A percentile compares a stretch with the other conserved stretches of the same genome.
phyloP scores from a whole-genome alignment of 768 basidiomycete species.

The Lentinula sp. region DNA sequence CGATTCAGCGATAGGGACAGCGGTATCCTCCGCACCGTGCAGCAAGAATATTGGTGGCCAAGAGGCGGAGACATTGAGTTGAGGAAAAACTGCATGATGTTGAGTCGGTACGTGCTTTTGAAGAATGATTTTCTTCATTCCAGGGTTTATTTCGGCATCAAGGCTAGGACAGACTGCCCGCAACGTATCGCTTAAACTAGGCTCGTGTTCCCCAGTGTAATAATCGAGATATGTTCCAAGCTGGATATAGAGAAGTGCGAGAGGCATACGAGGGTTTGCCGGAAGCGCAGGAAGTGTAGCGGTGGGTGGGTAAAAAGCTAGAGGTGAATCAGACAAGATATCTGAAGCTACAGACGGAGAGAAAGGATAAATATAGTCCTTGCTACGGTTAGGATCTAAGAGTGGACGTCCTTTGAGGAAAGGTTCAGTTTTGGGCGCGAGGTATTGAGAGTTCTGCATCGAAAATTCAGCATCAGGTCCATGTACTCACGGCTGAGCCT shows the following conservation, averaged over 20 bases:
- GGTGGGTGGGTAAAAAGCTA: background rate
- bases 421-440: background rate
- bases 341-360: background rate
- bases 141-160: background rate
- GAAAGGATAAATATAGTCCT: background rate
- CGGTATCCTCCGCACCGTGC: slow-evolving; percentile 43
- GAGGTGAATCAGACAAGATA: background rate
- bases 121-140: background rate
- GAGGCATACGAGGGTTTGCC: background rate
- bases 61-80: slow-evolving; percentile 24
- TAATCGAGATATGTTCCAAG: slow-evolving; percentile 1
- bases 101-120: slow-evolving; percentile 17
- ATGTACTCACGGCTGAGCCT: background rate
- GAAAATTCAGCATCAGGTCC: background rate
- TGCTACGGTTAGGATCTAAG: background rate
- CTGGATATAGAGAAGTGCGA: slow-evolving; percentile 1
- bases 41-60: slow-evolving; percentile 44
- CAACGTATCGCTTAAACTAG: background rate
- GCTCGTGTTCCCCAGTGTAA: background rate
- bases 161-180: background rate
- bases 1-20: slow-evolving; percentile 38
- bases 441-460: background rate
- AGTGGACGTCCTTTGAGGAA: background rate
- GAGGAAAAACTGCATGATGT: slow-evolving; percentile 37
- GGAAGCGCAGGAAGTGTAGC: background rate